Base-by-base conservation (phyloP, 148 eudicot species). In the Rhododendron griersonianum region DNA sequence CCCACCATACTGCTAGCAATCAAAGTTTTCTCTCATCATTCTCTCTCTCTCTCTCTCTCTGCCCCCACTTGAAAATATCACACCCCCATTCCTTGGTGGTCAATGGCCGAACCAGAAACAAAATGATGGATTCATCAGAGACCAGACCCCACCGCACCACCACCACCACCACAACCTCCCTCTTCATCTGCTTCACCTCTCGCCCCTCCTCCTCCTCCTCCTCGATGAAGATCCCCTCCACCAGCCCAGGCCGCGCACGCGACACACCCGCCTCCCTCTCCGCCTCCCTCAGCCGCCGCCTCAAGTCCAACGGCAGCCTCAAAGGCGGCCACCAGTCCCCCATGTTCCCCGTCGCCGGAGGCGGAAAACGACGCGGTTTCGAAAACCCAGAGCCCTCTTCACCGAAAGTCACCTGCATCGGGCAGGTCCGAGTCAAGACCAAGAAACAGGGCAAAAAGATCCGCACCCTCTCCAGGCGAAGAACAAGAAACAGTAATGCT, bases 341-440 rank as follows among this genome's bases (percentile, higher is more conserved):
- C 0, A 90, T 93, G 92, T 93, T 92, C 79, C 90, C 94, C 6
- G 71, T 91, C 63, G 45, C 44, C 18, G 69, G 87, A 25, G 61
- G 61, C 3, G 33, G 14, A 15, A 93, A 92, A 88, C 90, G 89
- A 83, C 83, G 85, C 21, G 92, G 93, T 2, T 92, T 93, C 61
- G 98, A 96, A 0, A 96, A 93, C 87, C 94, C 94, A 0, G 98
- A 95, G 83, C 98, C 97, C 0, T 95, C 99, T 69, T 96, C 99
- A 0, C 99, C 99, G 0, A 96, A 96, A 50, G 99, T 96, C 28
- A 96, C 99, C 4, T 96, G 99, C 84, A 96, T 96, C 82, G 99
- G 98, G 1, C 98, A 96, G 21, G 99, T 96, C 0, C 83, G 98
- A 5, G 98, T 96, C 1, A 96, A 96, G 85, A 92, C 96, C 11